Evolutionary conservation across 1,139 yeast genomes (phyloP), one percentile per base, ranked within the genome.

Genomic region (Magnusiomyces tetraspermus): DNA sequence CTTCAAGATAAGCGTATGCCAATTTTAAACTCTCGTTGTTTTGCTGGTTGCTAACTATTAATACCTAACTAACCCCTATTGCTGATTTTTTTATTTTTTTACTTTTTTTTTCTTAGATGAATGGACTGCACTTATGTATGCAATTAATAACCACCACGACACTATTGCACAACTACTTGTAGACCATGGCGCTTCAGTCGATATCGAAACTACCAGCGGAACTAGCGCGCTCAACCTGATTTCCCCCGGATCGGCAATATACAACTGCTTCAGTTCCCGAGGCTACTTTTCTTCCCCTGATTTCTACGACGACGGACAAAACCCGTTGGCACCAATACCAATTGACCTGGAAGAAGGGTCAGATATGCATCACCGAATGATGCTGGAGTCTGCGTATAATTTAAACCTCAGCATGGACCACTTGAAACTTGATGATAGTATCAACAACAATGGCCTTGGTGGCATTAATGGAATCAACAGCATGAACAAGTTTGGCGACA

Each of bases 111-210:
- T 10, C 37, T n/a, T 21, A 50, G 52, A 63, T 53, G 67, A 67
- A 51, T 73, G 76, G 76, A 70, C 76, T 1, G 71, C 77, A 15
- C 60, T 73, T 42, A 73, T 73, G 74, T 73, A 76, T 77, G 77
- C 77, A 10, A 67, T 71, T 45, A 71, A 70, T 58, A 71, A 69
- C 57, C 69, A 67, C 53, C 72, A 71, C 49, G 56, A 63, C 19
- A 60, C 60, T 23, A 69, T 72, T 44, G 74, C 70, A 23, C 62
- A 63, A 53, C 55, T 57, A 49, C 58, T 72, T 49, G 53, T 72
- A 46, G 72, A 67, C 19, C 58, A 63, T 43, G 73, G 70, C 17
- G 76, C 76, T 0, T 64, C 67, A 26, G 57, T 62, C 2, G 47
- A 55, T 2, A 55, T 62, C 26, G 59, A 59, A 26, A 67, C 73